Evolutionary conservation across 805 yeast species (phyloP), one percentile per base, ranked within the genome.

Genomic region (Wickerhamiella brachini): DNA sequence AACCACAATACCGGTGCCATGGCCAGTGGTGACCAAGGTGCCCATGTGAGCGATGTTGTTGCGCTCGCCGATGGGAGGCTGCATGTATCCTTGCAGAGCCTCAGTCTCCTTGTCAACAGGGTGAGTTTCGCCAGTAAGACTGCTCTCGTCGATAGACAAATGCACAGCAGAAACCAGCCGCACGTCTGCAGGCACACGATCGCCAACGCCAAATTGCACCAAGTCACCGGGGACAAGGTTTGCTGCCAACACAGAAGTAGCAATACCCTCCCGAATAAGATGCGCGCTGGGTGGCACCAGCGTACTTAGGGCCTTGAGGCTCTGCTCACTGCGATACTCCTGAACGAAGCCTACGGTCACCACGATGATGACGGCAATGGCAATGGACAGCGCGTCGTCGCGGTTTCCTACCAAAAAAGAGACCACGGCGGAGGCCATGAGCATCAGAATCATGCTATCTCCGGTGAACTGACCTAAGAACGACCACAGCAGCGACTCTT

Each of bases 211-310:
- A 59, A 93, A 85, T 58, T 81, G 83, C 41, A 93, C 95, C 61
- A 93, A 68, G 66, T 93, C 99, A 53, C 99, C 99, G 5, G 98
- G 97, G 21, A 93, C 99, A 54, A 93, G 75, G 44, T 78, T 77
- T 0, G 89, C 76, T 0, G 98, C 98, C 55, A 90, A 70, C 6
- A 85, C 87, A n/a, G 83, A 79, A 49, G 84, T 81, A 9, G 85
- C 78, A 53, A 78, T 75, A 12, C 88, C 89, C 59, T 78, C 81
- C 66, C 99, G 77, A 10, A 94, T 83, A 48, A 93, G 75, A 64
- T 90, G 93, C 38, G 97, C 95, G 63, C 84, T 87, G n/a, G 95
- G 96, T 1, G 99, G 99, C 7, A 93, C 97, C 59, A 93, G 75
- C 63, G 85, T 84, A 65, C 85, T 89, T 53, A 93, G 75, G 0